Evolutionary conservation across 2,329 filamentous ascomycete species (phyloP).

Genomic region (Trichoderma lentiforme): DNA sequence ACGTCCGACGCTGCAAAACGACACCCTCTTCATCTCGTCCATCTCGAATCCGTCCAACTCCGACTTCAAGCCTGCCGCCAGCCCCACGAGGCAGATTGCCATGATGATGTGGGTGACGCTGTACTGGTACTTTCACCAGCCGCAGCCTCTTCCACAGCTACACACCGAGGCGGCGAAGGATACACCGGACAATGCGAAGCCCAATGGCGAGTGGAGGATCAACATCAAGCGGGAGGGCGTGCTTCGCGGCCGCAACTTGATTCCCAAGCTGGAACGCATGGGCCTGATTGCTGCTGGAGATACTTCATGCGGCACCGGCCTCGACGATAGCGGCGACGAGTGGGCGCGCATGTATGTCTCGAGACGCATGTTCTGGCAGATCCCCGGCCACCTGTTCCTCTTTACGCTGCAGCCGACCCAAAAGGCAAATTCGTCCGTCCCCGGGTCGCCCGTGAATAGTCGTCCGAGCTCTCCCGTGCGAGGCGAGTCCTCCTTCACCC

Average conservation of each 20-base stretch:
- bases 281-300: constrained; percentile 75
- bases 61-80: constrained; percentile 76
- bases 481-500: constrained; percentile 29
- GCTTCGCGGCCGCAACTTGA: constrained; percentile 74
- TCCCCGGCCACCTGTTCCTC: constrained; percentile 80
- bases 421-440: constrained; percentile 35
- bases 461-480: constrained; percentile 51
- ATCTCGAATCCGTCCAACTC: constrained; percentile 78
- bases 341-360: constrained; percentile 84
- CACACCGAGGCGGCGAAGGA: constrained; percentile 59
- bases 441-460: constrained; percentile 52
- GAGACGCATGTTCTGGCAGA: constrained; percentile 83
- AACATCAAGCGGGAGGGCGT: constrained; percentile 84
- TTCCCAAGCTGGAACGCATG: constrained; percentile 93
- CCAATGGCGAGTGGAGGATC: constrained; percentile 82
- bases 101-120: constrained; percentile 96
- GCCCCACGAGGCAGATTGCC: constrained; percentile 83
- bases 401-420: constrained; percentile 69
- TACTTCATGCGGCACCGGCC: constrained; percentile 66
- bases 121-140: constrained; percentile 97
- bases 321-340: constrained; percentile 59
- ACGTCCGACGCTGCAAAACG: constrained; percentile 70
- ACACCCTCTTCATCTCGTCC: constrained; percentile 86
- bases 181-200: constrained; percentile 68
- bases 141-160: constrained; percentile 63